phyloP scores from a whole-genome alignment of 2,329 filamentous ascomycete genomes.

The Xylariaceae sp. region DNA sequence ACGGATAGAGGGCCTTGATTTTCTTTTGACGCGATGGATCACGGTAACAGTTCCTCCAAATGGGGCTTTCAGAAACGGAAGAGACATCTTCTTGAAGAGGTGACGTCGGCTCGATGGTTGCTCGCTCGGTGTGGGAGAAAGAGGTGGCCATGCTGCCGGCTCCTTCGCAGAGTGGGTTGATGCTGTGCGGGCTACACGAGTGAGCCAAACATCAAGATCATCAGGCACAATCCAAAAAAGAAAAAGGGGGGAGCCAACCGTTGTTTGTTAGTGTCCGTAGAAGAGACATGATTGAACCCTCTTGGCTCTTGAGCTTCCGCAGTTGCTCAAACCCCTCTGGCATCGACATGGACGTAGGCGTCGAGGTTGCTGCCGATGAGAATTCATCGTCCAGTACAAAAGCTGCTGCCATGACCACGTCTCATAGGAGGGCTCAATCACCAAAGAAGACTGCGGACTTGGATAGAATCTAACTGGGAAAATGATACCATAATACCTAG shows the following conservation, averaged over 20 bases:
- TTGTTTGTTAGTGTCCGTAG: conserved; percentile 40
- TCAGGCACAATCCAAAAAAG: background rate
- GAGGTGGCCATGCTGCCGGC: conserved; percentile 21
- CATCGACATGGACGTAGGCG: conserved; percentile 26
- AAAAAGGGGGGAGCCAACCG: conserved; percentile 23
- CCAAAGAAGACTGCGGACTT: conserved; percentile 1
- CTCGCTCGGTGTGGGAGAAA: conserved; percentile 22
- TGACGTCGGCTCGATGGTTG: conserved; percentile 19
- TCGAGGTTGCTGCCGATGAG: conserved; percentile 18
- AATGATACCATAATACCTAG: conserved; percentile 9
- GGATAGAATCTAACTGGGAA: background rate
- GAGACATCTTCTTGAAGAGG: conserved; percentile 35
- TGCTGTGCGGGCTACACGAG: conserved; percentile 19
- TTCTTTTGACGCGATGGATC: conserved; percentile 37
- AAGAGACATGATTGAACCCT: conserved; percentile 39
- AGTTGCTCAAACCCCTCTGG: conserved; percentile 24
- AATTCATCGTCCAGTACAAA: conserved; percentile 18
- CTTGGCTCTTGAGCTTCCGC: conserved; percentile 36
- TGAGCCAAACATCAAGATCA: background rate
- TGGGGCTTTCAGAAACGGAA: conserved; percentile 35
- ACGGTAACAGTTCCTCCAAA: conserved; percentile 38
- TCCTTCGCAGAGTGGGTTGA: conserved; percentile 24
- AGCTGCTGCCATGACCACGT: conserved; percentile 21
- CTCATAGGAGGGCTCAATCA: conserved; percentile 21
- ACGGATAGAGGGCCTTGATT: conserved; percentile 34